A percentile compares a stretch with the other conserved stretches of the same genome.
These are phyloP conservation scores for Hirschfeldia incana DNA, from an alignment of 345 rosid species.

Conservation along the genomic window DNA sequence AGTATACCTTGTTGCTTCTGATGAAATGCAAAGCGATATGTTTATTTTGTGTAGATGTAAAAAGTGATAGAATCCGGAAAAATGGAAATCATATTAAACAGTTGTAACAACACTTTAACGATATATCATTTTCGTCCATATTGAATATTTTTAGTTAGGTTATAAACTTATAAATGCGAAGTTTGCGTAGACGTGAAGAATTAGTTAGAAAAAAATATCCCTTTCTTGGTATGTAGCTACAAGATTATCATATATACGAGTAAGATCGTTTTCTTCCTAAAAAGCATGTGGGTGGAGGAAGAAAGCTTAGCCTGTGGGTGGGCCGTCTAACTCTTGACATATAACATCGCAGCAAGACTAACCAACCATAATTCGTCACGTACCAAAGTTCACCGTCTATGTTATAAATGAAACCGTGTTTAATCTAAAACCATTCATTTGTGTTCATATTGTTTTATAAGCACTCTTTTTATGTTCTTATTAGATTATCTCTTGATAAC, in stretches of 20 bases:
- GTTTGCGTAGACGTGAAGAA: not conserved
- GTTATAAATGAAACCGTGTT: slow-evolving; percentile 10
- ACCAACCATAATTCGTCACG: slow-evolving; percentile 9
- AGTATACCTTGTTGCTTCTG: no score
- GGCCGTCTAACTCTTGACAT: slow-evolving; percentile 32
- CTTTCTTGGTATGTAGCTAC: not conserved
- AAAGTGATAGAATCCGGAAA: not conserved
- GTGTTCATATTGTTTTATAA: slow-evolving; percentile 14
- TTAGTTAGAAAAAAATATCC: not conserved
- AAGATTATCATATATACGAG: not conserved
- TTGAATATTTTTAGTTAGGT: not conserved
- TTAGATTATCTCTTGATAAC: not conserved
- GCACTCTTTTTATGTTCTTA: not conserved
- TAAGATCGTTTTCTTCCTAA: slow-evolving; percentile 4
- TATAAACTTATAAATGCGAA: not conserved
- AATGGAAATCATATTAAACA: not conserved
- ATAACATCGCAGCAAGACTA: slow-evolving; percentile 5
- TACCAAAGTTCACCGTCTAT: not conserved
- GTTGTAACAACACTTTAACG: not conserved
- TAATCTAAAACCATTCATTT: slow-evolving; percentile 1
- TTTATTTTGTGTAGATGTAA: not conserved
- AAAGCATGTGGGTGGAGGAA: slow-evolving; percentile 24
- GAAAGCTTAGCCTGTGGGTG: slow-evolving; percentile 29
- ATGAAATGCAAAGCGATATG: no score
- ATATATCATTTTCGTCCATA: not conserved